Evolutionary conservation across 768 basidiomycete species (phyloP), one percentile per base, ranked within the genome.

Genomic region (Hygrophorus pudorinus): DNA sequence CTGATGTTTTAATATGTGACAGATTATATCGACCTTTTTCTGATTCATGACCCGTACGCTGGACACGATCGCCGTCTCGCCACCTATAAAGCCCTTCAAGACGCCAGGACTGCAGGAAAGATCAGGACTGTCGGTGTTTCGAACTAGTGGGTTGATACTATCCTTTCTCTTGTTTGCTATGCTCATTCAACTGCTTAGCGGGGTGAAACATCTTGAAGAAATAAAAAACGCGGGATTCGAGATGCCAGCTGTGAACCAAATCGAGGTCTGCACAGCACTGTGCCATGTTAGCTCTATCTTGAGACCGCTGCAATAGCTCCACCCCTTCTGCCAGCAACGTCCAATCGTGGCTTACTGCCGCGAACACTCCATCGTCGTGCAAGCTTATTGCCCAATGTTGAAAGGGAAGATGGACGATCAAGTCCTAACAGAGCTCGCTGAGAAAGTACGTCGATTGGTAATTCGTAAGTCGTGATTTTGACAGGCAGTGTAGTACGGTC

Each of bases 241-340:
- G 46, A 63, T 71, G 52, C 88, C 88, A 11, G 61, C 78, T 4
- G 79, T 91, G 40, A 89, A 91, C 55, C 88, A 91, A 58, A 75
- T 90, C 46, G 86, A 90, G 73, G 86, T 78, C 54, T 28, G 64
- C 51, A 20, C 2, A 38, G 27, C 17, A 11, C n/a, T 36, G 37
- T 41, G 16, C 21, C 20, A 34, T 18, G 41, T 30, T 14, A 17
- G 13, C 9, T 14, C 20, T 33, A 21, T 29, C 39, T 39, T 38
- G 47, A 49, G 52, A 42, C 13, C 29, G 44, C 36, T 38, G 37
- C 30, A 24, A n/a, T 52, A 88, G 85, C 65, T 89, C 14, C 86
- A 89, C 50, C 86, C 87, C 0, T 72, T 81, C 47, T 90, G 85
- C 61, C 89, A 91, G 56, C 88, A 91, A 53, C 72, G 68, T 33